These are phyloP conservation scores for Globisporangium takayamanum DNA, from an alignment of 352 stramenopile genomes.

Conservation along the genomic window DNA sequence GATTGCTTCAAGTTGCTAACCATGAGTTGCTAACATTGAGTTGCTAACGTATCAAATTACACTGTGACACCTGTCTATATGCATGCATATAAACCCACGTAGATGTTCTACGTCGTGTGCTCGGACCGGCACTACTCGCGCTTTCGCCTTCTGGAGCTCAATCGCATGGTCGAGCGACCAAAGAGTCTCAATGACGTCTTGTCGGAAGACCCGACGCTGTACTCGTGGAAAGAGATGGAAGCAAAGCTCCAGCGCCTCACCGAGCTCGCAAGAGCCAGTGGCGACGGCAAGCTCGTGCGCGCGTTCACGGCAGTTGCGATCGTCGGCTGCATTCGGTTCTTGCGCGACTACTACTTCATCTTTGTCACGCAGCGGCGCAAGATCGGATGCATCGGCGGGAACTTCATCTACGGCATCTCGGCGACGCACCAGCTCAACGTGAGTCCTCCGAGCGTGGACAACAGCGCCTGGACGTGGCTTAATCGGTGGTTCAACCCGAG, in stretches of 20 bases:
- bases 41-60: not conserved
- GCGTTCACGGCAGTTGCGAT: slow-evolving; percentile 93
- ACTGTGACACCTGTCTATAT: no score
- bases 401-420: slow-evolving; percentile 97
- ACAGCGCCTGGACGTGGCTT: slow-evolving; percentile 54
- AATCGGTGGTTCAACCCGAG: slow-evolving; percentile 83
- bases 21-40: not conserved
- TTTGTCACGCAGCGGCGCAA: slow-evolving; percentile 96
- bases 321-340: slow-evolving; percentile 97
- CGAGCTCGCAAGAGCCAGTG: slow-evolving; percentile 31
- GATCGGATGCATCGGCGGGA: slow-evolving; percentile 94
- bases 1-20: no score
- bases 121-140: slow-evolving; percentile 80
- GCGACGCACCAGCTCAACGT: slow-evolving; percentile 90
- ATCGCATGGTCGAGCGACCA: slow-evolving; percentile 60
- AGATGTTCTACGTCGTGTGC: slow-evolving; percentile 72
- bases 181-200: slow-evolving; percentile 50
- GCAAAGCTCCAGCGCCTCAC: slow-evolving; percentile 59
- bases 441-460: slow-evolving; percentile 41
- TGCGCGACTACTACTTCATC: slow-evolving; percentile 98
- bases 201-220: slow-evolving; percentile 54
- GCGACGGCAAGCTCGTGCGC: slow-evolving; percentile 38
- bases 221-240: slow-evolving; percentile 81
- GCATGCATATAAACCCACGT: not conserved
- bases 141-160: slow-evolving; percentile 69